A percentile compares a stretch with the other conserved stretches of the same genome.
Evolutionary conservation across 371 early-diverging fungal genomes (phyloP).

Genomic region (Mucor plumbeus): DNA sequence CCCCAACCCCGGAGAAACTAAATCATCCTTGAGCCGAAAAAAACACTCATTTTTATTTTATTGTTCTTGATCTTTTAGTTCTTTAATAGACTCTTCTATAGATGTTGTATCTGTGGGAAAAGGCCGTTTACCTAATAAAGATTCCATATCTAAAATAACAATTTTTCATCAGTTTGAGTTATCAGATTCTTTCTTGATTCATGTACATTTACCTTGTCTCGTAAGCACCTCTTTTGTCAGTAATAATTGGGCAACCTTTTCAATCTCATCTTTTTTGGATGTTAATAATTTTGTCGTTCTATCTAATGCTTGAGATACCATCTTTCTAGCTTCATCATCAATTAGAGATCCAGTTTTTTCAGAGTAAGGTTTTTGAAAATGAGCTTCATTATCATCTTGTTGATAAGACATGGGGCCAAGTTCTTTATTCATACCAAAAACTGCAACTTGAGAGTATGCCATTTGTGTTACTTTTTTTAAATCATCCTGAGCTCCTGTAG

Average conservation of each 20-base stretch:
- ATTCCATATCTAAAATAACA: constrained; percentile 2
- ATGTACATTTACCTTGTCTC: constrained; percentile 74
- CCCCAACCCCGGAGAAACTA: no score
- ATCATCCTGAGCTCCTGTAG: constrained; percentile 93
- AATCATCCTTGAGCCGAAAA: neutral
- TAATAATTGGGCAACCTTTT: constrained; percentile 90
- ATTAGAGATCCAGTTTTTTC: constrained; percentile 95
- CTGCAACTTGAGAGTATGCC: constrained; percentile 94
- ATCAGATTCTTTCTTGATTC: no score
- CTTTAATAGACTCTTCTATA: no score
- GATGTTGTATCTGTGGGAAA: neutral
- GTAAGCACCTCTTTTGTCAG: constrained; percentile 96
- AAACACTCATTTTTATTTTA: neutral
- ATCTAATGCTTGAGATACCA: constrained; percentile 82
- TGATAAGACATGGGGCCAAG: constrained; percentile 89
- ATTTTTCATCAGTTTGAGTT: neutral
- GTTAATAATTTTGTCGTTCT: constrained; percentile 82
- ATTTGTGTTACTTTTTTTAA: constrained; percentile 96
- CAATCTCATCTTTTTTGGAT: constrained; percentile 83
- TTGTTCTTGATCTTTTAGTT: no score
- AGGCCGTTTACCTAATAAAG: neutral
- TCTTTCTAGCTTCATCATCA: constrained; percentile 88
- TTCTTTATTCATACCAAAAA: constrained; percentile 94
- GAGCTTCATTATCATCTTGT: constrained; percentile 73
- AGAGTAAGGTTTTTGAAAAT: constrained; percentile 94